Percentiles rank a stretch among this genome's conserved stretches.
phyloP scores from a whole-genome alignment of 176 grass and related monocot species.

The Carex myosuroides region DNA sequence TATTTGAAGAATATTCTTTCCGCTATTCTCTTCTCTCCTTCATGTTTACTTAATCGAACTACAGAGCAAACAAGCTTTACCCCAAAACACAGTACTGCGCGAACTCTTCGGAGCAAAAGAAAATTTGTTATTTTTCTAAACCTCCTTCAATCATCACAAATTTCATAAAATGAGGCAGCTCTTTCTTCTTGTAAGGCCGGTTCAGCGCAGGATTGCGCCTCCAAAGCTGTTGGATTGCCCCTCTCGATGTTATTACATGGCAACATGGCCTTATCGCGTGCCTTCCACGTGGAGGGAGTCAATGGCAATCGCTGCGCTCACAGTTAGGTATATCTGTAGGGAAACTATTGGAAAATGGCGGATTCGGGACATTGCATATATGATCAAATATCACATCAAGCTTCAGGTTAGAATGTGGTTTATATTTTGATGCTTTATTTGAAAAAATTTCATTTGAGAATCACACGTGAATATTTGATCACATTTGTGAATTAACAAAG shows the following conservation, averaged over 20 bases:
- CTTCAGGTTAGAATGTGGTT: constrained; percentile 33
- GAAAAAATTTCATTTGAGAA: neutral
- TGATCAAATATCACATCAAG: constrained; percentile 64
- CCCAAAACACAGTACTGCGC: neutral
- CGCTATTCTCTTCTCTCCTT: constrained; percentile 2
- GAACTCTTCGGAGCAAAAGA: neutral
- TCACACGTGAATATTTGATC: neutral
- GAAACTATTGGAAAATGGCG: constrained; percentile 52
- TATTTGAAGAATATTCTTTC: constrained; percentile 21
- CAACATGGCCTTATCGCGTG: constrained; percentile 29
- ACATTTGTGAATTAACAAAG: neutral
- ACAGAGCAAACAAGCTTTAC: neutral
- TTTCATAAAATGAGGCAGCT: constrained; percentile 10
- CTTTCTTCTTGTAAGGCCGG: constrained; percentile 4
- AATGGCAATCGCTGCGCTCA: constrained; percentile 29
- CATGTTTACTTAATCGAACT: neutral
- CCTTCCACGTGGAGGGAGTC: constrained; percentile 48
- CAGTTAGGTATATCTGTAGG: constrained; percentile 34
- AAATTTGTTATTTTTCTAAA: neutral
- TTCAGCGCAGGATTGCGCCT: neutral
- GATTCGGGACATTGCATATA: constrained; percentile 45
- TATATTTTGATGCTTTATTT: neutral
- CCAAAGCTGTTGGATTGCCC: neutral
- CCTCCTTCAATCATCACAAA: neutral
- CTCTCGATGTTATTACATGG: neutral